Conservation (phyloP, 176 grass and related monocot genomes). For the Elymus sibiricus region DNA sequence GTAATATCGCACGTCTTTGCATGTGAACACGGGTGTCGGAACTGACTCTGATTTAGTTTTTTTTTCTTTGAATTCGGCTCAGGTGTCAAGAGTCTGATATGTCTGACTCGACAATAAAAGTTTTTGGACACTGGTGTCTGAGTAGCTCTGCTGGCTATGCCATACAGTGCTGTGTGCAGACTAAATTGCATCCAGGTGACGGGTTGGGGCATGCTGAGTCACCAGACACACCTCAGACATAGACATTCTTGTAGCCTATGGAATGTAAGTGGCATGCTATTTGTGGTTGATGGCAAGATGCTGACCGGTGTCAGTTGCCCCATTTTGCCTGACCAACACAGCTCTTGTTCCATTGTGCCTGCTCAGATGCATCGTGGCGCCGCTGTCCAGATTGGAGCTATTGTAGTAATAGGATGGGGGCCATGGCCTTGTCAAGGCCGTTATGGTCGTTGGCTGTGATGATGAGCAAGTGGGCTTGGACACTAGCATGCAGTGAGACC, state of each 20-base stretch:
- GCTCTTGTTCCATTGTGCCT: background rate
- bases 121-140: background rate
- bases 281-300: background rate
- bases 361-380: background rate
- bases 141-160: background rate
- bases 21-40: too few species aligned
- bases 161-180: background rate
- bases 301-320: background rate
- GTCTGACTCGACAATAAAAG: background rate
- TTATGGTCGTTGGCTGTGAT: background rate
- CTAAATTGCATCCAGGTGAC: background rate
- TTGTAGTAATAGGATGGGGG: background rate
- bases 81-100: too few species aligned
- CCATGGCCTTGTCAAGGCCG: background rate
- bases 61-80: too few species aligned
- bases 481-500: background rate
- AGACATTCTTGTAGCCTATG: background rate
- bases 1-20: too few species aligned
- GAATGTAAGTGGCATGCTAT: background rate
- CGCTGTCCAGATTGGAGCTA: background rate
- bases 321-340: background rate
- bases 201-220: background rate
- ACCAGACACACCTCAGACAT: background rate
- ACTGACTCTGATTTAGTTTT: too few species aligned
- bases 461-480: background rate